phyloP scores from a whole-genome alignment of 371 early-diverging fungal species.

The Rhizopus delemar region DNA sequence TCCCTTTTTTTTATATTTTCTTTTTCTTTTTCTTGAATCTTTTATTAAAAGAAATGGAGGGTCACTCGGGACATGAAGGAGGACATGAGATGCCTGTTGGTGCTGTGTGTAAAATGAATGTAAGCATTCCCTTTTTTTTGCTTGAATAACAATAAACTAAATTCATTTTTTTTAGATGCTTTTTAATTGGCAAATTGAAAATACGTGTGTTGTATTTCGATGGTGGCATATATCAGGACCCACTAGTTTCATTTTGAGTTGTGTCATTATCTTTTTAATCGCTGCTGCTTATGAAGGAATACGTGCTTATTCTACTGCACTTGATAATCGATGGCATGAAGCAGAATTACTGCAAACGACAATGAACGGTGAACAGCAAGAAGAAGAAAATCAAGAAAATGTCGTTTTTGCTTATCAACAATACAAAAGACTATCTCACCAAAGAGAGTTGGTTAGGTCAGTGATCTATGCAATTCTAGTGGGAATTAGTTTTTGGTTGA shows the following conservation, averaged over 20 bases:
- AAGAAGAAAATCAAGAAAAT: conserved; percentile 8
- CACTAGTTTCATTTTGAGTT: conserved; percentile 54
- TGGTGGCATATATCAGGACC: conserved; percentile 72
- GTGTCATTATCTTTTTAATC: conserved; percentile 57
- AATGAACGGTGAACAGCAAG: no score
- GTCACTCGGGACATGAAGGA: conserved; percentile 25
- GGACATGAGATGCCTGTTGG: conserved; percentile 17
- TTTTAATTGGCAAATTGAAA: conserved; percentile 76
- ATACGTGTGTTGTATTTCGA: conserved; percentile 75
- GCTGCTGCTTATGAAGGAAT: conserved; percentile 66
- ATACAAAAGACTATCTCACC: conserved; percentile 24
- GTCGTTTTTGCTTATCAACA: conserved; percentile 23
- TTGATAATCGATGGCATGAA: conserved; percentile 47
- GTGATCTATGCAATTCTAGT: conserved; percentile 61
- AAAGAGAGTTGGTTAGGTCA: conserved; percentile 50
- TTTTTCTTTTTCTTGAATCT: neutral
- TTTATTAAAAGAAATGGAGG: conserved; percentile 15
- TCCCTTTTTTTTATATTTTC: neutral
- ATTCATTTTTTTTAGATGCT: conserved; percentile 59
- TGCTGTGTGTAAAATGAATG: conserved; percentile 38
- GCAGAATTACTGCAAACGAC: no score
- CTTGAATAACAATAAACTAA: neutral
- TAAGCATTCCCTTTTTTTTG: conserved; percentile 6
- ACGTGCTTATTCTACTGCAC: conserved; percentile 49
- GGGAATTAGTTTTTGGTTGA: conserved; percentile 66